Conservation (phyloP, 129 eudicot genomes). For the Pittosporum tobira region DNA sequence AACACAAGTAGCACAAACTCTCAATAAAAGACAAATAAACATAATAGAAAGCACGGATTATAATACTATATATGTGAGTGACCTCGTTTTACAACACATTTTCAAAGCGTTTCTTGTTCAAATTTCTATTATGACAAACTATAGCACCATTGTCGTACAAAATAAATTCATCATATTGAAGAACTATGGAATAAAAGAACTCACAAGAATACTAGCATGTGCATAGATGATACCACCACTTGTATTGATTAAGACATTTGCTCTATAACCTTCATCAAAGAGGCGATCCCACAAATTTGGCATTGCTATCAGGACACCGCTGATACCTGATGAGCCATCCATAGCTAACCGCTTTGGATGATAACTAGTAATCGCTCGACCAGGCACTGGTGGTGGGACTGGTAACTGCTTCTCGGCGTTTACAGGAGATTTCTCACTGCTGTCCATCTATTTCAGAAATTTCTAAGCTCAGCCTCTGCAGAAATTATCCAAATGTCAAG, state of each 20-base stretch:
- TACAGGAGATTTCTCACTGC: background rate
- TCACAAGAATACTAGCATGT: constrained; percentile 6
- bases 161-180: no score
- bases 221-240: constrained; percentile 23
- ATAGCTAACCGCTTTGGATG: background rate
- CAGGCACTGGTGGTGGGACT: constrained; percentile 8
- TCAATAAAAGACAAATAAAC: no score
- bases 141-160: no score
- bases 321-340: background rate
- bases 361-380: background rate
- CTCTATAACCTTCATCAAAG: constrained; percentile 80
- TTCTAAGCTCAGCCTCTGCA: background rate
- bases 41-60: no score
- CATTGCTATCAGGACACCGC: constrained; percentile 7
- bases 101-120: no score
- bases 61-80: no score
- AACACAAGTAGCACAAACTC: no score
- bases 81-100: no score
- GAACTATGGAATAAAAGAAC: no score
- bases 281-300: constrained; percentile 56
- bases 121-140: no score
- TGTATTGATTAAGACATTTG: constrained; percentile 66
- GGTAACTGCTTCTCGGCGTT: background rate
- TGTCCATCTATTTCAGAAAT: constrained; percentile 2
- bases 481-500: background rate